phyloP scores from a whole-genome alignment of 2,329 filamentous ascomycete genomes.

The Diaporthe sp. region DNA sequence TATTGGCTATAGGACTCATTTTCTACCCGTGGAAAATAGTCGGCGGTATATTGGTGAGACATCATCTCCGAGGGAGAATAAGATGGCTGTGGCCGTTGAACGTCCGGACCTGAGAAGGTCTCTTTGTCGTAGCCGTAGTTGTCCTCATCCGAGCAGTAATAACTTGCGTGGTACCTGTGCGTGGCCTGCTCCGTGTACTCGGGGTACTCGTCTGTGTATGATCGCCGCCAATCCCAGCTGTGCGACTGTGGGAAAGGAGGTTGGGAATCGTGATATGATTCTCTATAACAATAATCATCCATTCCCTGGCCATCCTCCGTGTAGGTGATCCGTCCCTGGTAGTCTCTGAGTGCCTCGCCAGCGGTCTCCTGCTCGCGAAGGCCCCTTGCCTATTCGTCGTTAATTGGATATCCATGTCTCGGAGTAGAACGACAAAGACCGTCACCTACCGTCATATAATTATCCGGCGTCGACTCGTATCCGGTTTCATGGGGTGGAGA shows the following conservation, averaged over 20 bases:
- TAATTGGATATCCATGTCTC: not conserved
- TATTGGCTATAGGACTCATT: not conserved
- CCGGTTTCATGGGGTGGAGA: not conserved
- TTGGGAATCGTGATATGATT: not conserved
- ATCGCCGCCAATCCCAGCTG: not conserved
- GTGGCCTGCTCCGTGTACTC: not conserved
- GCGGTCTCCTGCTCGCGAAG: conserved; percentile 15
- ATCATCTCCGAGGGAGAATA: not conserved
- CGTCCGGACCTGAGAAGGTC: not conserved
- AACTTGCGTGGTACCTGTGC: not conserved
- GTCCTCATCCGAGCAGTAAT: not conserved
- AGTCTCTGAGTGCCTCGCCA: not conserved
- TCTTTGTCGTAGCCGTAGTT: not conserved
- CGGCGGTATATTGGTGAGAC: not conserved
- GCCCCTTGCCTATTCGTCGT: conserved; percentile 18
- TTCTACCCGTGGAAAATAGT: not conserved
- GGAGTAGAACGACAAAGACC: no score
- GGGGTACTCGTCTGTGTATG: not conserved
- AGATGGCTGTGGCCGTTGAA: conserved; percentile 12
- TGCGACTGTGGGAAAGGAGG: not conserved
- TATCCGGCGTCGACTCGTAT: not conserved
- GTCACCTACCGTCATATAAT: conserved; percentile 30
- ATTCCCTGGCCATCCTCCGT: not conserved
- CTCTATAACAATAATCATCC: not conserved
- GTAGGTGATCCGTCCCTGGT: not conserved